These are phyloP conservation scores for Boechera divaricarpa DNA, from an alignment of 345 rosid species.

Conservation along the genomic window DNA sequence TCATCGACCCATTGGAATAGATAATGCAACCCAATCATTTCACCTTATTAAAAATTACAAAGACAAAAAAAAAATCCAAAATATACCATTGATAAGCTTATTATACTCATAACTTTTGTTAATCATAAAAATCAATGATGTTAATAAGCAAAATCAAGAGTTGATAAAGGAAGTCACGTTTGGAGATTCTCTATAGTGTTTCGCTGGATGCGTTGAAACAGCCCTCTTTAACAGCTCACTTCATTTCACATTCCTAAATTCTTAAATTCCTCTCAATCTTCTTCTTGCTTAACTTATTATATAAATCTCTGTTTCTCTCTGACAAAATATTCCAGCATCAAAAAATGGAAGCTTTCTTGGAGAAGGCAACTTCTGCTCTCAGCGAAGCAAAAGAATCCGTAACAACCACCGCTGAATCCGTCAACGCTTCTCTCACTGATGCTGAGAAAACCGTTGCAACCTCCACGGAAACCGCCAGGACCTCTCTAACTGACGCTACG, in stretches of 20 bases:
- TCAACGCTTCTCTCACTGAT: constrained; percentile 27
- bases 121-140: constrained; percentile 9
- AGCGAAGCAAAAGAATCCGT: constrained; percentile 35
- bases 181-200: constrained; percentile 28
- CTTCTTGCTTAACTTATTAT: constrained; percentile 19
- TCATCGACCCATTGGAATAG: constrained; percentile 30
- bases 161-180: constrained; percentile 47
- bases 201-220: constrained; percentile 47
- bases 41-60: neutral
- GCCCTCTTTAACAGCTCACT: constrained; percentile 46
- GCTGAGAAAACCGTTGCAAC: constrained; percentile 37
- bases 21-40: constrained; percentile 36
- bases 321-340: constrained; percentile 12
- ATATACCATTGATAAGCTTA: constrained; percentile 5
- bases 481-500: constrained; percentile 8
- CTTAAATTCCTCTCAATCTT: constrained; percentile 27
- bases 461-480: constrained; percentile 25
- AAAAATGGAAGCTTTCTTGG: constrained; percentile 24
- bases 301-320: constrained; percentile 37
- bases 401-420: constrained; percentile 33
- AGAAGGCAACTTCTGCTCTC: constrained; percentile 37
- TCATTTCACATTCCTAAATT: constrained; percentile 41
- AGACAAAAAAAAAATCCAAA: neutral
- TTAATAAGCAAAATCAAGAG: constrained; percentile 21
- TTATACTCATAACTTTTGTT: constrained; percentile 19